Conservation (phyloP, 371 early-diverging fungal species). For the Mycotypha africana region DNA sequence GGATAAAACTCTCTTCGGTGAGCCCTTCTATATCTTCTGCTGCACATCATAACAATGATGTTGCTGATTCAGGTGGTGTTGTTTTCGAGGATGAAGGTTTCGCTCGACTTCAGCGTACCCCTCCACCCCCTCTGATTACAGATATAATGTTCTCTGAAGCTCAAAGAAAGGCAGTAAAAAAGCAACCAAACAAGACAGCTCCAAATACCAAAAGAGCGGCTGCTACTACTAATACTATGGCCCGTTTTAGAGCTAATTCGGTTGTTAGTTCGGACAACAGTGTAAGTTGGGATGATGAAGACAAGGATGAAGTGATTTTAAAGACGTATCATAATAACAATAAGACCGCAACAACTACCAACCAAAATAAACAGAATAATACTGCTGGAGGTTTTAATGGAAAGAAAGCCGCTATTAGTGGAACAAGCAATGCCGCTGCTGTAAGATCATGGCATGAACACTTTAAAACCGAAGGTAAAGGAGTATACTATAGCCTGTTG, state of each 20-base stretch:
- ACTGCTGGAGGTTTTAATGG: neutral
- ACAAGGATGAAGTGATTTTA: neutral
- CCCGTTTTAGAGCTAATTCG: neutral
- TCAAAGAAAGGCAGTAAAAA: too few relatives aligned
- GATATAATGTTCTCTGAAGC: neutral
- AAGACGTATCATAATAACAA: neutral
- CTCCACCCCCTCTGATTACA: neutral
- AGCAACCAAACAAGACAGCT: neutral
- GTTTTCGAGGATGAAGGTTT: neutral
- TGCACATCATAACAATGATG: neutral
- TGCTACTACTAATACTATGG: neutral
- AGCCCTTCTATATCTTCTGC: too few relatives aligned
- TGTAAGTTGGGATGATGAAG: slow-evolving; percentile 2
- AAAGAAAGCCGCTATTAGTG: too few relatives aligned
- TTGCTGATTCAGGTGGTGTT: too few relatives aligned
- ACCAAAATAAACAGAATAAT: neutral
- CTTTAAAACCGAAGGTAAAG: too few relatives aligned
- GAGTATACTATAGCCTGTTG: too few relatives aligned
- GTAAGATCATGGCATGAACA: too few relatives aligned
- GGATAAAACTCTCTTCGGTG: slow-evolving; percentile 11
- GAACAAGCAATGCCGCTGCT: too few relatives aligned
- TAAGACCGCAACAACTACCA: neutral
- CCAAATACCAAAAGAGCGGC: neutral
- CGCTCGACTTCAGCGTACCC: neutral
- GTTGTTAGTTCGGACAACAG: slow-evolving; percentile 8